Conservation (phyloP, 2,329 filamentous ascomycete species). For the Paecilomyces formosus region DNA sequence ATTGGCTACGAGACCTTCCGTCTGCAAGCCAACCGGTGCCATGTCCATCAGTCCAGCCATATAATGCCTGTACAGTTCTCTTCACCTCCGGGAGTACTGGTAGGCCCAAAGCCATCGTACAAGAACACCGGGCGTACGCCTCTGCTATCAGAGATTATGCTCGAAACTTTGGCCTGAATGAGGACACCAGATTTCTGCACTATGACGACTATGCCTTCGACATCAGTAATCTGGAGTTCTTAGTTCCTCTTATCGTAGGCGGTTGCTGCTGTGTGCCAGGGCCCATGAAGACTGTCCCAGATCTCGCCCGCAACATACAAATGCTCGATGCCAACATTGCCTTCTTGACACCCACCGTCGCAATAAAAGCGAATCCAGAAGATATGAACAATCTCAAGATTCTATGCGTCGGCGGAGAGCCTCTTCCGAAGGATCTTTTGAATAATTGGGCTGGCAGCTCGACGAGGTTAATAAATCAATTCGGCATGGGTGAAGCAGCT, state of each 20-base stretch:
- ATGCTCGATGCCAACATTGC: conserved; percentile 14
- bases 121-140: conserved; percentile 16
- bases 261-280: conserved; percentile 20
- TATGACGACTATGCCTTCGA: conserved; percentile 22
- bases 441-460: conserved; percentile 8
- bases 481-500: conserved; percentile 20
- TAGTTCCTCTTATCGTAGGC: conserved; percentile 13
- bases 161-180: conserved; percentile 9
- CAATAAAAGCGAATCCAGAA: conserved; percentile 12
- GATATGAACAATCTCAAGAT: conserved; percentile 12
- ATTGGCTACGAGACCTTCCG: not conserved
- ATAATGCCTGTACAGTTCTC: conserved; percentile 14
- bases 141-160: conserved; percentile 15
- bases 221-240: conserved; percentile 19
- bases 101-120: conserved; percentile 17
- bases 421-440: conserved; percentile 14
- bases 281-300: conserved; percentile 6
- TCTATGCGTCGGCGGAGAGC: conserved; percentile 20
- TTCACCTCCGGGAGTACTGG: conserved; percentile 22
- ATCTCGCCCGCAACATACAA: conserved; percentile 11
- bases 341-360: conserved; percentile 18
- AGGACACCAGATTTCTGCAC: conserved; percentile 13
- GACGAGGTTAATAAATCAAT: conserved; percentile 16
- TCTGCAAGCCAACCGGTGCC: not conserved
- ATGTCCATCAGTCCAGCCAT: not conserved